A percentile compares a stretch with the other conserved stretches of the same genome.
Evolutionary conservation across 2,329 filamentous ascomycete genomes (phyloP).

Genomic region (Claviceps pusilla): DNA sequence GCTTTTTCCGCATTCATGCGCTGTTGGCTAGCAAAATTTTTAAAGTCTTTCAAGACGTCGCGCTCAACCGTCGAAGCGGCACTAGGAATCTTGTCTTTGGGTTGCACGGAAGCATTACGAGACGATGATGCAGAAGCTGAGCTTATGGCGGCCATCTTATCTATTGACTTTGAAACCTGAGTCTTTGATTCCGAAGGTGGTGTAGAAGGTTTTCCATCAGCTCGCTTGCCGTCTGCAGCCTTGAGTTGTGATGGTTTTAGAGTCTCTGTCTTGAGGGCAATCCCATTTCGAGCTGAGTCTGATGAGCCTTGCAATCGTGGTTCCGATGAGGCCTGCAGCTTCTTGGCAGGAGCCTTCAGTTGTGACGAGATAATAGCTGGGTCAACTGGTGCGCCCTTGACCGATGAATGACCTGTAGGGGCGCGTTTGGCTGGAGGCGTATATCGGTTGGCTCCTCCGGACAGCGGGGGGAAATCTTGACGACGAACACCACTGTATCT

Average conservation of each 20-base stretch:
- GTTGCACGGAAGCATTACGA: constrained; percentile 26
- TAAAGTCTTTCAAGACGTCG: constrained; percentile 49
- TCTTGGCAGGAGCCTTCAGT: constrained; percentile 36
- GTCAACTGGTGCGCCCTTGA: constrained; percentile 65
- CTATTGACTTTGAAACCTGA: constrained; percentile 12
- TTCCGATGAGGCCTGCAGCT: constrained; percentile 14
- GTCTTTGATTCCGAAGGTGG: constrained; percentile 16
- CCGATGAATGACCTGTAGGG: constrained; percentile 56
- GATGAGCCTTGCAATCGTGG: constrained; percentile 11
- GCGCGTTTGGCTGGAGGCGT: constrained; percentile 79
- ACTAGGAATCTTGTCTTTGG: constrained; percentile 19
- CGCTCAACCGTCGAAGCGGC: constrained; percentile 46
- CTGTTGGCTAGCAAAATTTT: constrained; percentile 45
- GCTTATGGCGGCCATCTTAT: constrained; percentile 13
- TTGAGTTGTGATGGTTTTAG: constrained; percentile 17
- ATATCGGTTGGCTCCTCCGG: constrained; percentile 51
- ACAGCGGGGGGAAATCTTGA: constrained; percentile 54
- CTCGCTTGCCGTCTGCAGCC: constrained; percentile 16
- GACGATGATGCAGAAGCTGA: constrained; percentile 22
- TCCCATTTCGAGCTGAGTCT: constrained; percentile 18
- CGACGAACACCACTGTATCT: constrained; percentile 88
- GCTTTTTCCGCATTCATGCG: constrained; percentile 40
- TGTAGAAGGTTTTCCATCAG: constrained; percentile 14
- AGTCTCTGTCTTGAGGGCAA: constrained; percentile 13
- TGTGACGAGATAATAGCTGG: constrained; percentile 86